These are phyloP conservation scores for Coprinellus aureogranulatus DNA, from an alignment of 768 basidiomycete genomes.

Conservation along the genomic window DNA sequence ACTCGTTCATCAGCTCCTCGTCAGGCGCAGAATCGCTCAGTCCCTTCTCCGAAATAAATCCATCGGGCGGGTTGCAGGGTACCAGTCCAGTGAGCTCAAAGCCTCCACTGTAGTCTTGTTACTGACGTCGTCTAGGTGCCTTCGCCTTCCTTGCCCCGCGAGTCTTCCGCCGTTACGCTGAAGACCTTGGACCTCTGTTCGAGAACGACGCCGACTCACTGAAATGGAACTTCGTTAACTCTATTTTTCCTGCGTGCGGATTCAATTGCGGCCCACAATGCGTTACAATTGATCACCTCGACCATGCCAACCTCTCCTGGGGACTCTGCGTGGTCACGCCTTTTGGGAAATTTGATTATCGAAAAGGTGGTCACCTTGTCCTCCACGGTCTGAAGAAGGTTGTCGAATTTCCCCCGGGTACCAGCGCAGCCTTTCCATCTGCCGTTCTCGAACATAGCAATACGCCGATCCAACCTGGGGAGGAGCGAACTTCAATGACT, in stretches of 20 bases:
- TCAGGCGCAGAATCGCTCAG: neutral
- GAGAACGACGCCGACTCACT: neutral
- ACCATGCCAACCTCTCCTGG: constrained; percentile 1
- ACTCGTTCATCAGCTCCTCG: neutral
- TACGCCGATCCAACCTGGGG: constrained; percentile 10
- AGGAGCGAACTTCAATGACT: neutral
- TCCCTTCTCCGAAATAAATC: neutral
- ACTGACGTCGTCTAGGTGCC: neutral
- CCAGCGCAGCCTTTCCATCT: neutral
- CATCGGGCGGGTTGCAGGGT: neutral
- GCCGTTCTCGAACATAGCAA: constrained; percentile 9
- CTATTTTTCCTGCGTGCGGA: neutral
- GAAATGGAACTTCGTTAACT: neutral
- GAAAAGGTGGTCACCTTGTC: constrained; percentile 1
- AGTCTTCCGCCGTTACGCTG: neutral
- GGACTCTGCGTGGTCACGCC: neutral
- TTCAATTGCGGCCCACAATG: neutral
- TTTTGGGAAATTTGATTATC: neutral
- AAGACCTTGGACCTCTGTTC: neutral
- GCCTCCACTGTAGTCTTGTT: neutral
- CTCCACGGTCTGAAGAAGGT: constrained; percentile 1
- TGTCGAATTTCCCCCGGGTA: constrained; percentile 3
- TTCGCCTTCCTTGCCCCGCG: neutral
- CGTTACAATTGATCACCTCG: neutral
- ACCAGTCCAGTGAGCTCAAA: neutral